A percentile compares a stretch with the other conserved stretches of the same genome.
These are phyloP conservation scores for Cryptomeria japonica DNA, from an alignment of 75 land plant genomes.

Conservation along the genomic window DNA sequence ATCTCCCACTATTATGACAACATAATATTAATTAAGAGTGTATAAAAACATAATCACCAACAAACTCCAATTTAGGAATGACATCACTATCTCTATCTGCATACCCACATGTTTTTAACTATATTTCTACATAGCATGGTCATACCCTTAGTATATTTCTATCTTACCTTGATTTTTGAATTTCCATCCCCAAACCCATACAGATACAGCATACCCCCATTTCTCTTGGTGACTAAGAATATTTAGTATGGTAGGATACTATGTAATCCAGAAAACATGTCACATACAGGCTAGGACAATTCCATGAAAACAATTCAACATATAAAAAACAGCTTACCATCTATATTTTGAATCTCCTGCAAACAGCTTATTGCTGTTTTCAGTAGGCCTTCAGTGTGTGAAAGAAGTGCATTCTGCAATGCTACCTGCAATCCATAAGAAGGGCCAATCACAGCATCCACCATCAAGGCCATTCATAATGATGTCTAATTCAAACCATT, in stretches of 20 bases:
- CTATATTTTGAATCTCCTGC: constrained; percentile 30
- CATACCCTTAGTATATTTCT: neutral
- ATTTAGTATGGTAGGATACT: neutral
- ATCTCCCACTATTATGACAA: neutral
- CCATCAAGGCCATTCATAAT: neutral
- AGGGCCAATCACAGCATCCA: neutral
- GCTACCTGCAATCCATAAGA: constrained; percentile 57
- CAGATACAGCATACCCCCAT: neutral
- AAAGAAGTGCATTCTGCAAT: constrained; percentile 63
- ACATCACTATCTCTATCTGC: neutral
- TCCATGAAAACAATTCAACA: neutral
- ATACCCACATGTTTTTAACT: neutral
- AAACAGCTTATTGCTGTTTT: constrained; percentile 53
- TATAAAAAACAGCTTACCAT: constrained; percentile 20
- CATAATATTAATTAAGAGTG: neutral
- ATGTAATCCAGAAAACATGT: neutral
- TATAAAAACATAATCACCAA: neutral
- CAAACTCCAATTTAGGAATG: neutral
- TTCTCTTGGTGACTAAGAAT: neutral
- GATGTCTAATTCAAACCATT: neutral
- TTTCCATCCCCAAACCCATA: neutral
- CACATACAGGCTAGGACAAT: neutral
- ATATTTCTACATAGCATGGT: neutral
- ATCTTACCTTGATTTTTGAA: neutral
- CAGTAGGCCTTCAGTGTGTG: constrained; percentile 63